Base-by-base conservation (phyloP, 2,329 filamentous ascomycete species). In the Pestalotiopsis sp. region DNA sequence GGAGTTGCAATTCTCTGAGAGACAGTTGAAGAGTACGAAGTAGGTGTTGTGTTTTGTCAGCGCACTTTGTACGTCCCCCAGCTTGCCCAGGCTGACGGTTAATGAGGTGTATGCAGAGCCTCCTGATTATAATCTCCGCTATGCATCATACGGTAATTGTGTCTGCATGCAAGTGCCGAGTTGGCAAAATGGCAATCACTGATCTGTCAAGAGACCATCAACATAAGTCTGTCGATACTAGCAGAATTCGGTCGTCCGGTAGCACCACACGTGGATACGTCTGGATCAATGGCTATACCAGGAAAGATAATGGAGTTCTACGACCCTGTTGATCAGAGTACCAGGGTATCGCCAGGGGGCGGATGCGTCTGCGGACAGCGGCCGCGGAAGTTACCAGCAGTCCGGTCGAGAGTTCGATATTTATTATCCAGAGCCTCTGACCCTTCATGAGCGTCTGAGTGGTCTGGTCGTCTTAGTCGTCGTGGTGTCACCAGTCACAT, bases 321-420 rank as follows among this genome's bases (percentile, higher is more conserved):
- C 59, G 59, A 62, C 59, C 36, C 27, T 62, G 59, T 62, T 39
- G 59, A 62, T 62, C 59, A 62, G 17, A 38, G 59, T n/a, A 36
- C 31, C 31, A 62, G 20, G 25, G 59, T 36, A 36, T 38, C n/a
- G n/a, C 6, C 59, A 36, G 31, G 59, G 59, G 59, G 59, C 59
- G 59, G 59, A 62, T 62, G 59, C 17, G 36, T 36, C 38, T 62
- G 59, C 59, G 59, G 59, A 39, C 31, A 39, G 13, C 25, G 59
- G 36, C 59, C 27, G 36, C n/a, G 59, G 59, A 36, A 36, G n/a
- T 20, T 59, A 59, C 57, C 23, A 59, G 25, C 59, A 36, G 31
- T 36, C 57, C 57, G 57, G 57, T 36, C 25, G 57, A 27, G 14
- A 27, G 3, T 27, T 12, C 14, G 57, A 13, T 59, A 59, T 62